Evolutionary conservation across 257 asterid species (phyloP).

Genomic region (Forsythia suspensa): DNA sequence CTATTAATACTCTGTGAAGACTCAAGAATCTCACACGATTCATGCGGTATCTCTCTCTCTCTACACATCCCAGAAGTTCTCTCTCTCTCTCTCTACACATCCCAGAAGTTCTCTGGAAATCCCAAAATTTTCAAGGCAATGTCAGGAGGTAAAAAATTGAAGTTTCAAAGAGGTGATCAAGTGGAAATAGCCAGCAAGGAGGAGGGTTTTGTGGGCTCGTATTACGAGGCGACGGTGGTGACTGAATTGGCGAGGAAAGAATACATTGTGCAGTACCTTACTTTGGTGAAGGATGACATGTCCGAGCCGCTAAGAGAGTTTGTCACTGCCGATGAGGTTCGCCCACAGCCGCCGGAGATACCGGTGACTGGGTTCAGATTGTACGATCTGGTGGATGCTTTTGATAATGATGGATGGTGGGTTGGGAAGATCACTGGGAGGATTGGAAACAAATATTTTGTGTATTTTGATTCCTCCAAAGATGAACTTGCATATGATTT

Average conservation of each 20-base stretch:
- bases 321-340: slow-evolving; percentile 22
- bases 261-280: slow-evolving; percentile 25
- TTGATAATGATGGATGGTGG: slow-evolving; percentile 52
- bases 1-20: too few relatives aligned
- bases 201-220: slow-evolving; percentile 33
- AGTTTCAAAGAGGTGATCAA: slow-evolving; percentile 6
- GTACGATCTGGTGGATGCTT: slow-evolving; percentile 37
- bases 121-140: not conserved
- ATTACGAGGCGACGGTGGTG: slow-evolving; percentile 26
- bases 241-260: not conserved
- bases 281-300: slow-evolving; percentile 23
- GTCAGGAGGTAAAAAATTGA: not conserved
- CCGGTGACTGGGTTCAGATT: not conserved
- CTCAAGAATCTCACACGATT: too few relatives aligned
- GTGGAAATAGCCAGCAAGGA: slow-evolving; percentile 31
- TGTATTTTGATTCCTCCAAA: slow-evolving; percentile 25
- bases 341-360: slow-evolving; percentile 30
- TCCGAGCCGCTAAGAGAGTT: slow-evolving; percentile 33
- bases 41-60: too few relatives aligned
- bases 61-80: too few relatives aligned
- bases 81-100: too few relatives aligned
- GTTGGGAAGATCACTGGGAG: slow-evolving; percentile 34
- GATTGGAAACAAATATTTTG: not conserved
- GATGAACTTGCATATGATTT: slow-evolving; percentile 27
- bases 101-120: too few relatives aligned